Percentiles rank a stretch among this genome's conserved stretches.
phyloP scores from a whole-genome alignment of 2,329 filamentous ascomycete species.

The Trichoderma lentiforme region DNA sequence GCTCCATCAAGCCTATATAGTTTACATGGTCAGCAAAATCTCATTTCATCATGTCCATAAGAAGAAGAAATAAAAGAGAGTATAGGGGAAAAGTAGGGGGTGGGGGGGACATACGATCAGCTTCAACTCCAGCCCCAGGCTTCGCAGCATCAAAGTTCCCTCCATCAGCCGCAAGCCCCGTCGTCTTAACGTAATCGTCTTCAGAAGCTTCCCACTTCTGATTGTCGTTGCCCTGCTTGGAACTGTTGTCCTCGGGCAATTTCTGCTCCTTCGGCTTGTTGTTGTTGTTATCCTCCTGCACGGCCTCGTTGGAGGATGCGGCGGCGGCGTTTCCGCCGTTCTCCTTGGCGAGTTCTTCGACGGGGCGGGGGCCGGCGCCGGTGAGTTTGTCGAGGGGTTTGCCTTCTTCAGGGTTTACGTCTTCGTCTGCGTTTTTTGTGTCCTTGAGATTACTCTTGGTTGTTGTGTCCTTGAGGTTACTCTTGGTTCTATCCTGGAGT shows the following conservation, averaged over 20 bases:
- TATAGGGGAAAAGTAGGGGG: background rate
- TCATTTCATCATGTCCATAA: too few relatives aligned
- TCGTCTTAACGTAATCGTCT: constrained; percentile 54
- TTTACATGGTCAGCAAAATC: background rate
- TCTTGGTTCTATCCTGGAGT: background rate
- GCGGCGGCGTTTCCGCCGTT: constrained; percentile 31
- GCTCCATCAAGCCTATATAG: constrained; percentile 32
- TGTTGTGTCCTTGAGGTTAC: background rate
- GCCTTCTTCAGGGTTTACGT: background rate
- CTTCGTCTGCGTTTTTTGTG: background rate
- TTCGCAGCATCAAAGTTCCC: constrained; percentile 64
- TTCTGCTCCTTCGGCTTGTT: constrained; percentile 12
- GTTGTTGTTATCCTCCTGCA: background rate
- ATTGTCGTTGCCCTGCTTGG: constrained; percentile 21
- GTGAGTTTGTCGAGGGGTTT: background rate
- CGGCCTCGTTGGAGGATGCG: background rate
- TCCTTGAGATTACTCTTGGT: background rate
- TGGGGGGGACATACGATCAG: constrained; percentile 52
- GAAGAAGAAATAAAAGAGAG: background rate
- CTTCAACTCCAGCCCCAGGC: constrained; percentile 63
- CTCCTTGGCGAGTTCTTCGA: constrained; percentile 36
- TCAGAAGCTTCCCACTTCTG: constrained; percentile 46
- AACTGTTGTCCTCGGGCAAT: background rate
- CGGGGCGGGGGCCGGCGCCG: constrained; percentile 24
- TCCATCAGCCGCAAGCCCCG: constrained; percentile 60